Base-by-base conservation (phyloP, 1,139 yeast species). In the Hemisphaericaspora lyxosophila region DNA sequence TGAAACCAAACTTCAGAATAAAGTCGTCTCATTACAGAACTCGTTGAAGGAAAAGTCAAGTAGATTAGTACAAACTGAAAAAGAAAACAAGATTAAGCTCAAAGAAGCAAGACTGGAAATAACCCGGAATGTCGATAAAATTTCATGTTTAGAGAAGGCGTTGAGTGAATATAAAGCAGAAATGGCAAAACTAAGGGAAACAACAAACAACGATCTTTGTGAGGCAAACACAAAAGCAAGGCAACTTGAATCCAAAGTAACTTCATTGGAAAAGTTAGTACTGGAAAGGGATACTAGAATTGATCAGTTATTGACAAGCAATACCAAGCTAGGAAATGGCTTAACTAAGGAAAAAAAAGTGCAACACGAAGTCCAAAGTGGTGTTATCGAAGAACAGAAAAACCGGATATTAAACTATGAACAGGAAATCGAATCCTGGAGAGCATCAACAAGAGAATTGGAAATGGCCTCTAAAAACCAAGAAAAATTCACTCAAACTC, bases 1-100 rank as follows among this genome's bases (percentile, higher is more conserved):
- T n/a, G 31, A 28, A 28, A 19, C 7, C n/a, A 28, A 28, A n/a
- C 23, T 17, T 18, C 31, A 28, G 12, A 17, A 12, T n/a, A 28
- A 28, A 15, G 3, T 28, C 7, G 8, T 23, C 4, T 6, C 31
- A 17, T 28, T 28, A 15, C 31, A 28, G 12, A 28, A 17, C 12
- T 28, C 31, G 4, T 2, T 28, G n/a, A 28, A 18, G 9, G 31
- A 28, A 12, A 28, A n/a, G 12, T 14, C 23, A 17, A 28, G 17
- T n/a, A 14, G 23, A 2, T n/a, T 18, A 15, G 11, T 15, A 7
- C 14, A 28, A 28, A 7, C 15, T n/a, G 31, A 28, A 18, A 8
- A n/a, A n/a, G 31, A 28, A 3, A 18, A 18, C n/a, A 17, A 18
- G n/a, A 18, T 2, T 18, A 28, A 28, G 9, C 22, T 28, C 4